A percentile compares a stretch with the other conserved stretches of the same genome.
These are phyloP conservation scores for Trametes cingulata DNA, from an alignment of 768 basidiomycete genomes.

Conservation along the genomic window DNA sequence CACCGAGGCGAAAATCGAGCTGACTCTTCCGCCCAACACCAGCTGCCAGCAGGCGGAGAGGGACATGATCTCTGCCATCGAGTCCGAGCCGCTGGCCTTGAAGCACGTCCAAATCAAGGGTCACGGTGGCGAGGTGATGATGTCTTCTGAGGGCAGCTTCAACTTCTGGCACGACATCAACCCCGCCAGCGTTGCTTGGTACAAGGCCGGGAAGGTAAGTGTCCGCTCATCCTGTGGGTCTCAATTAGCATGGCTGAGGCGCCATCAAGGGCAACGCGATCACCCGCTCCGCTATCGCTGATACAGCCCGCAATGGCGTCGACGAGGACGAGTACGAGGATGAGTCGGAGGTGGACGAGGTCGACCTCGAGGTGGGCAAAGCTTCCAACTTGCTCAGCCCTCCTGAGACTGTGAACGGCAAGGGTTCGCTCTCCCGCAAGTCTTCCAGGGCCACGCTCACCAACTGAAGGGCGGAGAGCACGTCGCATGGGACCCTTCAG, in stretches of 20 bases:
- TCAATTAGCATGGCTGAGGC: background rate
- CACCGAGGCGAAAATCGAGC: background rate
- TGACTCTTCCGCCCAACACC: background rate
- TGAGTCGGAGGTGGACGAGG: too few relatives aligned
- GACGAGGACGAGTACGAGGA: too few relatives aligned
- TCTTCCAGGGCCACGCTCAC: too few relatives aligned
- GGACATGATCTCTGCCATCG: background rate
- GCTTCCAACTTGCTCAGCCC: too few relatives aligned
- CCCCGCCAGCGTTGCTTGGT: conserved; percentile 7
- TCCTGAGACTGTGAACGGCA: too few relatives aligned
- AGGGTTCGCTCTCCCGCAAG: too few relatives aligned
- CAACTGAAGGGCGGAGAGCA: too few relatives aligned
- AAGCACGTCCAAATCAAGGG: background rate
- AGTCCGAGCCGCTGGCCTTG: background rate
- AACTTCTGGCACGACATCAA: conserved; percentile 9
- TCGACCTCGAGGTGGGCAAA: too few relatives aligned
- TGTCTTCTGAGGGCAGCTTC: background rate
- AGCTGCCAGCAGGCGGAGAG: conserved; percentile 12
- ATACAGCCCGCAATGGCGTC: too few relatives aligned
- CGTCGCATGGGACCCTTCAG: too few relatives aligned
- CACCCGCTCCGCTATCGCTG: background rate
- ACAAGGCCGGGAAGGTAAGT: background rate
- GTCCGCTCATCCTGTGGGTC: background rate
- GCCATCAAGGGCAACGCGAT: background rate
- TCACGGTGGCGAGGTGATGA: background rate